phyloP scores from a whole-genome alignment of 306 rosid species.

The Pachyrhizus erosus region DNA sequence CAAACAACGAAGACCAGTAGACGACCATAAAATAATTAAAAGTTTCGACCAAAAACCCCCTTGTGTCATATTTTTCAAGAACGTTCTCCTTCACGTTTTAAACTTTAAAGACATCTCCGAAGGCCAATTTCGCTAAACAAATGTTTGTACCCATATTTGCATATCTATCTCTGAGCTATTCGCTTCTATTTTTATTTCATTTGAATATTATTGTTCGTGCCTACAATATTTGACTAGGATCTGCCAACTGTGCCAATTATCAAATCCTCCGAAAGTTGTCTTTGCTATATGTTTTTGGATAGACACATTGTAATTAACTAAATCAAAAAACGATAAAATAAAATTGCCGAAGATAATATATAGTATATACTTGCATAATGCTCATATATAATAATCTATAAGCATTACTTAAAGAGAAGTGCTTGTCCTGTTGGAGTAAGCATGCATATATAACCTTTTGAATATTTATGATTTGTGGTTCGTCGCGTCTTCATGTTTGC shows the following conservation, averaged over 20 bases:
- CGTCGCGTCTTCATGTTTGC: slow-evolving; percentile 30
- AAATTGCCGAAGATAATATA: background rate
- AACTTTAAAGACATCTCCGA: background rate
- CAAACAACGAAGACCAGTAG: background rate
- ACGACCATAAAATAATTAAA: background rate
- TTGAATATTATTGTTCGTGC: background rate
- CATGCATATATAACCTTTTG: slow-evolving; percentile 4
- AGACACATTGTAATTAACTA: slow-evolving; percentile 15
- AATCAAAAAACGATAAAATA: background rate
- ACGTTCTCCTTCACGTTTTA: background rate
- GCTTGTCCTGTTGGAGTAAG: slow-evolving; percentile 1
- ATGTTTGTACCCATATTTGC: slow-evolving; percentile 24
- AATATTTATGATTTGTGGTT: slow-evolving; percentile 11
- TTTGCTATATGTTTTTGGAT: slow-evolving; percentile 19
- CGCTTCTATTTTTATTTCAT: background rate
- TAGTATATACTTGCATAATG: background rate
- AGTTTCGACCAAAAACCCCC: background rate
- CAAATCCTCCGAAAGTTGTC: background rate
- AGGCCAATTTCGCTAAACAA: slow-evolving; percentile 15
- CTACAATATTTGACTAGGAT: background rate
- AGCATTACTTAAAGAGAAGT: slow-evolving; percentile 14
- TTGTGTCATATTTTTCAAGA: background rate
- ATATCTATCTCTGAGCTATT: slow-evolving; percentile 26
- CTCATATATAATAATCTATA: background rate
- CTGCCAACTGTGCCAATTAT: slow-evolving; percentile 13